Base-by-base conservation (phyloP, 2,329 filamentous ascomycete species). In the Apiospora pterosperma region DNA sequence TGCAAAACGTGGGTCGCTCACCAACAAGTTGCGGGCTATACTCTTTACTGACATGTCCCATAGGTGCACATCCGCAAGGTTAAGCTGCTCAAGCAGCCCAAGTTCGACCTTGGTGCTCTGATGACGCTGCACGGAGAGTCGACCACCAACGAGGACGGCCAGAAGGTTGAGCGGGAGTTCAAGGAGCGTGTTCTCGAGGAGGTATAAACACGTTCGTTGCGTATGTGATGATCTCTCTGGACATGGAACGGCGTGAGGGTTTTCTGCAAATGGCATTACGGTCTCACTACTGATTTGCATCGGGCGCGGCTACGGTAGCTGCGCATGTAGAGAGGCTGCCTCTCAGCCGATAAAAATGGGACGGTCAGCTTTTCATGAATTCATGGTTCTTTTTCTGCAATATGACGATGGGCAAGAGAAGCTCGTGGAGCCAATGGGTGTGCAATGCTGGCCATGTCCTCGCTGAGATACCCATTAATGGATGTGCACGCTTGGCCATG, bases 31-130 rank as follows among this genome's bases (percentile, higher is more conserved):
- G 12, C 21, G 23, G 28, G 3, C 8, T 21, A 6, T 8, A 10
- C 25, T 34, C 5, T 36, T 36, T 68, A 71, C 76, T 84, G 72
- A 84, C 71, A 65, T 63, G 68, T n/a, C 25, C 62, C 42, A 11
- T 75, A 98, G 94, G 94, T 98, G 78, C 96, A 99, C 88, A 97
- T 99, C 84, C 94, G 96, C 84, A 99, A 99, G 90, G 95, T 99
- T 79, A 99, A 99, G 91, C 92, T 99, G 75, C 88, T 99, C 76
- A 99, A 99, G 91, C 83, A 90, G 73, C 96, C 96, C 79, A 99
- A 99, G 89, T 98, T 99, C 87, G 96, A 99, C 80, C 91, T 99
- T 72, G 96, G 96, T 83, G 91, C 92, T 76, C 89, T 99, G 75
- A 91, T 99, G 82, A 91, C 91, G 82, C 91, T 99, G 76, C 96